Percentiles rank a stretch among this genome's conserved stretches.
These are phyloP conservation scores for Suillus brevipes DNA, from an alignment of 768 basidiomycete species.

Conservation along the genomic window DNA sequence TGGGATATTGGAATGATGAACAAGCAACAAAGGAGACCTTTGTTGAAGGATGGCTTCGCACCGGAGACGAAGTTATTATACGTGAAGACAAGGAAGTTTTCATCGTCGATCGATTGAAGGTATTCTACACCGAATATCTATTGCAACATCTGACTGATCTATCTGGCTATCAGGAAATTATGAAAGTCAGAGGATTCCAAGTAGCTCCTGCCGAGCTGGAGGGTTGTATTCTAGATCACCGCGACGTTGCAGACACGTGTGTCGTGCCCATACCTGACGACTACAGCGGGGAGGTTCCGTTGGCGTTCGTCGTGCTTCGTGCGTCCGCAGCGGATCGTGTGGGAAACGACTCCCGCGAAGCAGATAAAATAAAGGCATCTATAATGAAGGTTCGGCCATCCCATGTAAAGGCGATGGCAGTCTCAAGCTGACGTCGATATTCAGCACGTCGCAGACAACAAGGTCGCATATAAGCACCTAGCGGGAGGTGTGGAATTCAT, in stretches of 20 bases:
- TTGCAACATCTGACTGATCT: no score
- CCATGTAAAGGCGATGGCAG: not conserved
- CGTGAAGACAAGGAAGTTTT: constrained; percentile 55
- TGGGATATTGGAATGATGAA: constrained; percentile 53
- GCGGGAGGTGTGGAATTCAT: constrained; percentile 61
- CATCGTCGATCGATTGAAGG: constrained; percentile 66
- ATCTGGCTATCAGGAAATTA: constrained; percentile 48
- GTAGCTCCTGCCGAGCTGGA: constrained; percentile 77
- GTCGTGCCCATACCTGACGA: constrained; percentile 70
- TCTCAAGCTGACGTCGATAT: constrained; percentile 2
- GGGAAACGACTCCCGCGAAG: constrained; percentile 27
- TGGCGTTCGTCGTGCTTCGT: constrained; percentile 65
- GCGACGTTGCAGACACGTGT: constrained; percentile 60
- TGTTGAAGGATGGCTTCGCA: constrained; percentile 70
- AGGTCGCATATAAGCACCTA: constrained; percentile 58
- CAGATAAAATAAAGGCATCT: constrained; percentile 41
- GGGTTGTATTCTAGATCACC: constrained; percentile 58
- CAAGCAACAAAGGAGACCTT: constrained; percentile 71
- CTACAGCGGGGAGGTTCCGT: constrained; percentile 69
- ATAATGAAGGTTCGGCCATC: constrained; percentile 46
- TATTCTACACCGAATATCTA: constrained; percentile 15
- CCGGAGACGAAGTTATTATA: constrained; percentile 65
- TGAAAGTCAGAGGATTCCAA: constrained; percentile 73
- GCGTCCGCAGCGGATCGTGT: constrained; percentile 38
- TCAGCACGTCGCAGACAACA: constrained; percentile 56